Evolutionary conservation across 805 yeast genomes (phyloP).

Genomic region (Wickerhamomyces bovis): DNA sequence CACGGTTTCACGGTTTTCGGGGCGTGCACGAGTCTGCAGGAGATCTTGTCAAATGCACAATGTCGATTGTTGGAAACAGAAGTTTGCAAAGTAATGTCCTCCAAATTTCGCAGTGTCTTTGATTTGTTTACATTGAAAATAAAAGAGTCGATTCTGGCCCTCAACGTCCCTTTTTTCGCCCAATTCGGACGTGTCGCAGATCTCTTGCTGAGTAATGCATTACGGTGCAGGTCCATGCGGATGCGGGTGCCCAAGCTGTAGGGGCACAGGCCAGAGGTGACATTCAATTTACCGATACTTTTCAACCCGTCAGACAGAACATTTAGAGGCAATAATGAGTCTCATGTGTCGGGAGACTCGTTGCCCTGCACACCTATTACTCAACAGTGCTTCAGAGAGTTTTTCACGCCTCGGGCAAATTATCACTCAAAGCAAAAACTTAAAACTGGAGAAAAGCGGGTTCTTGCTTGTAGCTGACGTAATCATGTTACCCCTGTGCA

Average conservation of each 20-base stretch:
- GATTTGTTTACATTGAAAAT: background rate
- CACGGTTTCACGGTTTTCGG: background rate
- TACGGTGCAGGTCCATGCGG: background rate
- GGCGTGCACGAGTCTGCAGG: background rate
- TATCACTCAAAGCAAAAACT: too few relatives aligned
- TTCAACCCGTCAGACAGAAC: too few relatives aligned
- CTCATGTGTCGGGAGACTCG: too few relatives aligned
- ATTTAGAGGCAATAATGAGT: too few relatives aligned
- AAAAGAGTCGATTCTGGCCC: background rate
- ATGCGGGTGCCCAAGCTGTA: background rate
- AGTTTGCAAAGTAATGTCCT: background rate
- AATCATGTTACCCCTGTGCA: constrained; percentile 3
- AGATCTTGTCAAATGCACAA: background rate
- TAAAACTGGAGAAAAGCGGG: background rate
- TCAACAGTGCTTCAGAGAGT: too few relatives aligned
- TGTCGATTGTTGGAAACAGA: background rate
- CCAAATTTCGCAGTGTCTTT: background rate
- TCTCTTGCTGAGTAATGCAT: background rate
- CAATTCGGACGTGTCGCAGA: background rate
- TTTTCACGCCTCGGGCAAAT: too few relatives aligned
- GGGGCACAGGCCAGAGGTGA: too few relatives aligned
- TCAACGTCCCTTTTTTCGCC: background rate
- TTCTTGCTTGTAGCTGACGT: background rate
- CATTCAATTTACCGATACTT: too few relatives aligned
- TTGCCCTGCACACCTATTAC: too few relatives aligned